These are phyloP conservation scores for Musa itinerans DNA, from an alignment of 176 grass and related monocot species.

Conservation along the genomic window DNA sequence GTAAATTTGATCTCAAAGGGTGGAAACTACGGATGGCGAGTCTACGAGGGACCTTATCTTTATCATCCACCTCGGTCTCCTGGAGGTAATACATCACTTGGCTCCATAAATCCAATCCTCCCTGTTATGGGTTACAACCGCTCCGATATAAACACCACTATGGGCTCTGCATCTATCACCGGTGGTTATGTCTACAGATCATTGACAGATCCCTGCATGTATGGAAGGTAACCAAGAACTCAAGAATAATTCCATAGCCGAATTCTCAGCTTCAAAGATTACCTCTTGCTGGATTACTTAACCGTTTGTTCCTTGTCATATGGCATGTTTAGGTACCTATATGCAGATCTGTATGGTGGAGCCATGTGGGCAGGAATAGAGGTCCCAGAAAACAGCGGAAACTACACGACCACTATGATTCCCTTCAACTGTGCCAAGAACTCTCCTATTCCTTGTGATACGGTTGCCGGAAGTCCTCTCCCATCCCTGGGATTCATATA, in stretches of 20 bases:
- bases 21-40: slow-evolving; percentile 82
- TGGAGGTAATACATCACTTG: slow-evolving; percentile 30
- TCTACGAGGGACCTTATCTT: slow-evolving; percentile 56
- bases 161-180: slow-evolving; percentile 64
- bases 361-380: slow-evolving; percentile 63
- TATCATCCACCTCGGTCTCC: slow-evolving; percentile 40
- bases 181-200: slow-evolving; percentile 74
- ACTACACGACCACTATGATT: slow-evolving; percentile 40
- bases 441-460: slow-evolving; percentile 14
- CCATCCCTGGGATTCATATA: slow-evolving; percentile 12
- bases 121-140: slow-evolving; percentile 10
- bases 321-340: slow-evolving; percentile 49
- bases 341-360: slow-evolving; percentile 55
- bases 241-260: not conserved
- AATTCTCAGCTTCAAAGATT: too few species aligned
- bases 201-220: slow-evolving; percentile 58
- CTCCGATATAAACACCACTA: slow-evolving; percentile 35
- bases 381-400: slow-evolving; percentile 50
- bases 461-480: slow-evolving; percentile 1
- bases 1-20: slow-evolving; percentile 15
- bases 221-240: slow-evolving; percentile 38
- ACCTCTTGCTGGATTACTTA: too few species aligned
- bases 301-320: not conserved
- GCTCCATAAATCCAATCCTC: slow-evolving; percentile 17
- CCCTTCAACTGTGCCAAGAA: slow-evolving; percentile 21